These are phyloP conservation scores for Phoma sp. DNA, from an alignment of 2,329 filamentous ascomycete genomes.

Conservation along the genomic window DNA sequence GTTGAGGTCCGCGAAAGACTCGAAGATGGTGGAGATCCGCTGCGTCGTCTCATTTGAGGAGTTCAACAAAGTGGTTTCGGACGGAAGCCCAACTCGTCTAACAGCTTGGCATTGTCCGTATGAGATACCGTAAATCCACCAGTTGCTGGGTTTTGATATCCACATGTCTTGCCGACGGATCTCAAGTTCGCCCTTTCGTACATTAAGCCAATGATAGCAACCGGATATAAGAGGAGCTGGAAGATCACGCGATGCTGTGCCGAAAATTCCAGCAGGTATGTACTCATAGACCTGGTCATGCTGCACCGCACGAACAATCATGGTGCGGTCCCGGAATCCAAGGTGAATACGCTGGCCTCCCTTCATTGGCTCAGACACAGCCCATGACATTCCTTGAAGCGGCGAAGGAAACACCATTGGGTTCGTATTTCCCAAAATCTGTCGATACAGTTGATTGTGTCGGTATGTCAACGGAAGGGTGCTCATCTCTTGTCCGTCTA, in stretches of 20 bases:
- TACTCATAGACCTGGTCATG: slow-evolving; percentile 43
- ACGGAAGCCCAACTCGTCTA: background rate
- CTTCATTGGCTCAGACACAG: slow-evolving; percentile 46
- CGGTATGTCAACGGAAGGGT: slow-evolving; percentile 63
- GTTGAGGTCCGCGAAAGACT: slow-evolving; percentile 56
- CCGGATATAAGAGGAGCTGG: slow-evolving; percentile 59
- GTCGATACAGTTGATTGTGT: slow-evolving; percentile 52
- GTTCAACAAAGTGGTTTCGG: slow-evolving; percentile 4
- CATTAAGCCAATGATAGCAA: slow-evolving; percentile 68
- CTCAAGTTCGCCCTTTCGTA: slow-evolving; percentile 57
- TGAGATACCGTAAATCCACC: slow-evolving; percentile 47
- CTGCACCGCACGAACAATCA: slow-evolving; percentile 56
- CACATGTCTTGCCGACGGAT: slow-evolving; percentile 59
- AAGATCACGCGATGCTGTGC: slow-evolving; percentile 53
- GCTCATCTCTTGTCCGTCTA: slow-evolving; percentile 59
- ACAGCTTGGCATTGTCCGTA: slow-evolving; percentile 13
- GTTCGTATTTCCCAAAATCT: slow-evolving; percentile 63
- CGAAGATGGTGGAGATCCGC: slow-evolving; percentile 56
- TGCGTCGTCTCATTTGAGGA: slow-evolving; percentile 49
- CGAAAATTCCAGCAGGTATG: slow-evolving; percentile 43
- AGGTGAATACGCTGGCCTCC: slow-evolving; percentile 61
- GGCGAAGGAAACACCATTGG: slow-evolving; percentile 62
- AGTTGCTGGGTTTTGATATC: slow-evolving; percentile 49
- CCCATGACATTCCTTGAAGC: slow-evolving; percentile 60
- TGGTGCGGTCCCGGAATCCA: slow-evolving; percentile 52